phyloP scores from a whole-genome alignment of 148 eudicot genomes.

The Spergularia marina region DNA sequence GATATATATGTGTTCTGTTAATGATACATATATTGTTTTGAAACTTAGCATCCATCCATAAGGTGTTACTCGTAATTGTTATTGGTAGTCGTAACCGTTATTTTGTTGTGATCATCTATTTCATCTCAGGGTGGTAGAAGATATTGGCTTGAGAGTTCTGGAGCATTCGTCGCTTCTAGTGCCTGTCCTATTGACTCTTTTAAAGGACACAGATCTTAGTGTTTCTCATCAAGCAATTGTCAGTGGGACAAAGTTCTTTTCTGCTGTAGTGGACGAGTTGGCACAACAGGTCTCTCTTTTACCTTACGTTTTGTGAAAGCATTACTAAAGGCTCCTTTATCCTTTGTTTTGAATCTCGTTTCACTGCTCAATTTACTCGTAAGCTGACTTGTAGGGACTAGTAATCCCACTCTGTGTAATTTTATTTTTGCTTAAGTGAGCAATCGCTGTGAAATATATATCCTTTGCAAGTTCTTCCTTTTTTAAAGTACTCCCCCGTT shows the following conservation, averaged over 20 bases:
- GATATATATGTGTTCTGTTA: too few species aligned
- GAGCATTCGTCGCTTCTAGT: constrained; percentile 56
- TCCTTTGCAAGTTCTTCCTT: background rate
- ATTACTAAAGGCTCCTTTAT: background rate
- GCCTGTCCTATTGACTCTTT: constrained; percentile 49
- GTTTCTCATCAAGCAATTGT: constrained; percentile 65
- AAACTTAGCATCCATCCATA: too few species aligned
- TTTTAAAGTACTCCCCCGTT: background rate
- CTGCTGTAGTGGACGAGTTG: constrained; percentile 60
- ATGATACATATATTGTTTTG: too few species aligned
- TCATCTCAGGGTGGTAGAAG: constrained; percentile 62
- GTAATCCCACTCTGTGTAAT: background rate
- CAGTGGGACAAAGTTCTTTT: constrained; percentile 60
- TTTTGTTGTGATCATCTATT: background rate
- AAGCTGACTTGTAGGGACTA: background rate
- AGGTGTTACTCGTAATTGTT: background rate
- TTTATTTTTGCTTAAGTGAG: background rate
- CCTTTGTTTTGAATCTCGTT: background rate
- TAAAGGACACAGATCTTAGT: constrained; percentile 51
- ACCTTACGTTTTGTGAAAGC: background rate
- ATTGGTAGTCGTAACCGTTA: background rate
- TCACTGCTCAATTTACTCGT: background rate
- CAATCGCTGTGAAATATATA: background rate
- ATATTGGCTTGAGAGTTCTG: constrained; percentile 53
- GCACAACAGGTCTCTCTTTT: constrained; percentile 59